These are phyloP conservation scores for Colletotrichum sp. DNA, from an alignment of 2,329 filamentous ascomycete species.

Conservation along the genomic window DNA sequence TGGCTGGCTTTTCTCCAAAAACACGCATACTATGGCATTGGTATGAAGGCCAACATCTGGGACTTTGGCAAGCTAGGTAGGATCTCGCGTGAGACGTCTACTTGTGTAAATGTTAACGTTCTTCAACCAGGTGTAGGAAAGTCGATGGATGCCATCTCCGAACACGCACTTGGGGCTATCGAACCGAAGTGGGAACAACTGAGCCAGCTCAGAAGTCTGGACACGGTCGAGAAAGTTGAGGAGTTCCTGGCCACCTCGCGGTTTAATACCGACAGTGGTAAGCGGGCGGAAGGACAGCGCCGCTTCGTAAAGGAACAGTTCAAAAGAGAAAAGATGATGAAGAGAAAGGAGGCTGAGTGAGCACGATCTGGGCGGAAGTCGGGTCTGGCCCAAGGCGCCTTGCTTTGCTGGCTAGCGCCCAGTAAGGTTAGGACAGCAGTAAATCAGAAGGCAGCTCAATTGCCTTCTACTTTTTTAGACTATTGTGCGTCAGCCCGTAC, in stretches of 20 bases:
- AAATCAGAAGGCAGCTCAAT: neutral
- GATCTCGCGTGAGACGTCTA: neutral
- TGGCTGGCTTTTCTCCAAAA: constrained; percentile 95
- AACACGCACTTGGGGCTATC: constrained; percentile 46
- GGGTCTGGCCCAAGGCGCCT: neutral
- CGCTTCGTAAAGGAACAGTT: constrained; percentile 5
- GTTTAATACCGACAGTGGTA: constrained; percentile 35
- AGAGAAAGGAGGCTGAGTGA: neutral
- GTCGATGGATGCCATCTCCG: constrained; percentile 54
- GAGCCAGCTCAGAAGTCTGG: constrained; percentile 54
- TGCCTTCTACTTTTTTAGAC: neutral
- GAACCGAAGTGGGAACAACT: constrained; percentile 61
- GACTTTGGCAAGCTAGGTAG: constrained; percentile 76
- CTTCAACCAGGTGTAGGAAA: constrained; percentile 50
- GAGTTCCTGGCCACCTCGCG: constrained; percentile 60
- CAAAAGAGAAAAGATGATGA: neutral
- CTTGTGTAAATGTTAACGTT: neutral
- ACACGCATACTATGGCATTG: constrained; percentile 93
- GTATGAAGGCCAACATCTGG: constrained; percentile 99
- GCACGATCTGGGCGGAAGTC: neutral
- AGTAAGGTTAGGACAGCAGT: neutral
- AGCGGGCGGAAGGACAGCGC: constrained; percentile 5
- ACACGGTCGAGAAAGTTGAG: constrained; percentile 60
- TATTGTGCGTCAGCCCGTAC: neutral
- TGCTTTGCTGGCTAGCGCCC: neutral